These are phyloP conservation scores for Sclerotinia borealis DNA, from an alignment of 2,329 filamentous ascomycete species.

Conservation along the genomic window DNA sequence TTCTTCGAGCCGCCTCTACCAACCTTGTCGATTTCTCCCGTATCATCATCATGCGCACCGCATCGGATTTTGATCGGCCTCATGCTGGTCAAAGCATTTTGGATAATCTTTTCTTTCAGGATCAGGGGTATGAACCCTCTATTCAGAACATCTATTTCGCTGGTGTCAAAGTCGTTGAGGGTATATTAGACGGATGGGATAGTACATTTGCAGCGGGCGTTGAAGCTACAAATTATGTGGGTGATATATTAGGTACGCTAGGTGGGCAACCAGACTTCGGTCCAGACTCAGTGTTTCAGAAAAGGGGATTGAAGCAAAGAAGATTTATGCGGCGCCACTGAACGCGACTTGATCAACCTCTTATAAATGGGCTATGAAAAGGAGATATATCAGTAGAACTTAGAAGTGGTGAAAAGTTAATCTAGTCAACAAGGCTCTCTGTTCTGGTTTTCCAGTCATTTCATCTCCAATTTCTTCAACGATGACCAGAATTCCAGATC, in stretches of 20 bases:
- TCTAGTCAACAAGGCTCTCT: no score
- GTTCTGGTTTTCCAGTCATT: no score
- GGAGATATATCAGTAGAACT: neutral
- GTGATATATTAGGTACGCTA: conserved; percentile 64
- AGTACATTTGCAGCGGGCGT: conserved; percentile 51
- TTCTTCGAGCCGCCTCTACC: conserved; percentile 51
- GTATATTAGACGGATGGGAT: conserved; percentile 54
- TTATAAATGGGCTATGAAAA: neutral
- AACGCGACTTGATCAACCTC: neutral
- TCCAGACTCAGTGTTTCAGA: neutral
- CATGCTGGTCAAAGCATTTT: conserved; percentile 48
- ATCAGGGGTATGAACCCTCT: conserved; percentile 50
- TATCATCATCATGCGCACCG: conserved; percentile 60
- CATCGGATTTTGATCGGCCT: conserved; percentile 64
- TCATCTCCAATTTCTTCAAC: no score
- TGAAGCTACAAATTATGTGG: conserved; percentile 56
- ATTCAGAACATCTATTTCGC: conserved; percentile 59
- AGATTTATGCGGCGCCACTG: neutral
- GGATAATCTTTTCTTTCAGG: conserved; percentile 44
- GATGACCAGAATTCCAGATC: no score
- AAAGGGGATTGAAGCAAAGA: conserved; percentile 1
- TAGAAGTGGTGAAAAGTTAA: neutral
- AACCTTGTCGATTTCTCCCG: conserved; percentile 57
- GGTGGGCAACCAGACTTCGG: conserved; percentile 39
- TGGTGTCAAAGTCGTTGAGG: conserved; percentile 57